Conservation (phyloP, 2,329 filamentous ascomycete species). For the Corinectria fuckeliana region DNA sequence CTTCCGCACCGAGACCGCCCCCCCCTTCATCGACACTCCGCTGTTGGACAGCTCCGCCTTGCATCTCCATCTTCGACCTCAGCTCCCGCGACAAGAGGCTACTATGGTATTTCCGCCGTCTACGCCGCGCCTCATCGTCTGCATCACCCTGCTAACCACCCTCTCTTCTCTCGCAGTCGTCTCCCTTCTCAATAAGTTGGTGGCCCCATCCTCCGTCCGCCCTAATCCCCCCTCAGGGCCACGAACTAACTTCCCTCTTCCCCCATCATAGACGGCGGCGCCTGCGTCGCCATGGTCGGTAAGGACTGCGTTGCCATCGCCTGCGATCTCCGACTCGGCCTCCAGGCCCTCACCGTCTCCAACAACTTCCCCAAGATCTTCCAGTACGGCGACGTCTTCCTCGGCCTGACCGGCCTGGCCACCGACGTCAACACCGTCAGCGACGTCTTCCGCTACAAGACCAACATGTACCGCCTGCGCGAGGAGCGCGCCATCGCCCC, state of each 20-base stretch:
- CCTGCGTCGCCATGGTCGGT: constrained; percentile 98
- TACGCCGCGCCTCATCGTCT: neutral
- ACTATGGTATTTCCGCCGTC: constrained; percentile 39
- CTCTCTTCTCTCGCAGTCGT: constrained; percentile 64
- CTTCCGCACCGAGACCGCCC: constrained; percentile 1
- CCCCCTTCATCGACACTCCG: constrained; percentile 29
- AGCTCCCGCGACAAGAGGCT: constrained; percentile 22
- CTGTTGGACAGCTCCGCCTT: constrained; percentile 27
- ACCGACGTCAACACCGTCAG: constrained; percentile 95
- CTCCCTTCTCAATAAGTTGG: constrained; percentile 95
- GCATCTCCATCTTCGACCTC: constrained; percentile 27
- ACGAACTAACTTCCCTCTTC: constrained; percentile 28
- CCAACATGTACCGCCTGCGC: constrained; percentile 99
- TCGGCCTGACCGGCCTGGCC: constrained; percentile 93
- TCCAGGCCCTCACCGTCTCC: constrained; percentile 95
- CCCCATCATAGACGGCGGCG: constrained; percentile 72
- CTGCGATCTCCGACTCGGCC: constrained; percentile 96
- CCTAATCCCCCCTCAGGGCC: constrained; percentile 4
- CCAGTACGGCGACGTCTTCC: constrained; percentile 93
- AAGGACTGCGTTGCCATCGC: constrained; percentile 99
- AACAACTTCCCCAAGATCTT: constrained; percentile 99
- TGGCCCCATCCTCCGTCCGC: constrained; percentile 39
- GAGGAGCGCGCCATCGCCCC: constrained; percentile 97
- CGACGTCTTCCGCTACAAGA: constrained; percentile 99
- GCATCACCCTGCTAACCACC: constrained; percentile 36